A percentile compares a stretch with the other conserved stretches of the same genome.
These are phyloP conservation scores for Naganishia sp. DNA, from an alignment of 1,284 basidiomycete genomes.

Conservation along the genomic window DNA sequence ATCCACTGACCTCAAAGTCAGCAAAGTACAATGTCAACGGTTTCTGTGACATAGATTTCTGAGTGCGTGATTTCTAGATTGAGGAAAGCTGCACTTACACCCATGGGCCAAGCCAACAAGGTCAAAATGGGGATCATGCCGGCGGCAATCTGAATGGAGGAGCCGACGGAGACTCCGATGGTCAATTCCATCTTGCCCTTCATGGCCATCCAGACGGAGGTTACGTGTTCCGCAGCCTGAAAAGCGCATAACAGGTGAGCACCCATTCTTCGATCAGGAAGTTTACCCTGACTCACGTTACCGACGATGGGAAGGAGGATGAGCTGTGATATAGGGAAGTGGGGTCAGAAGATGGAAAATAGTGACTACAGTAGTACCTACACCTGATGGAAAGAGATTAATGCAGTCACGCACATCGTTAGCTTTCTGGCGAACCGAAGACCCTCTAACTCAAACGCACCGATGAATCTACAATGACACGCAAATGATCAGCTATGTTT, in stretches of 20 bases:
- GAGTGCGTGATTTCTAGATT: background rate
- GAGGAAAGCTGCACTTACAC: constrained; percentile 36
- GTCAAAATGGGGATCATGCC: constrained; percentile 84
- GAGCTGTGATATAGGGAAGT: constrained; percentile 32
- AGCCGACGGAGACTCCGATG: constrained; percentile 86
- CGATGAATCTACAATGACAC: constrained; percentile 47
- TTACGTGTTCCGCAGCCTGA: constrained; percentile 68
- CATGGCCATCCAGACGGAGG: constrained; percentile 84
- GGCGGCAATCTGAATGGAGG: constrained; percentile 86
- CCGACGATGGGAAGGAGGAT: constrained; percentile 61
- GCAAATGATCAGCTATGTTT: background rate
- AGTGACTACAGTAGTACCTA: background rate
- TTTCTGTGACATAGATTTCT: constrained; percentile 50
- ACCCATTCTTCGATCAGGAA: too few relatives aligned
- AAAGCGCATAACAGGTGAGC: background rate
- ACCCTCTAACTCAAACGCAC: constrained; percentile 26
- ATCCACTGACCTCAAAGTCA: constrained; percentile 65
- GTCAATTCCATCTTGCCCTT: constrained; percentile 77
- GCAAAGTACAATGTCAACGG: constrained; percentile 81
- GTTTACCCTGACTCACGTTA: constrained; percentile 48
- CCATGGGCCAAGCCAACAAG: constrained; percentile 75
- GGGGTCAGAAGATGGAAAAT: background rate
- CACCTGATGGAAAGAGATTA: background rate
- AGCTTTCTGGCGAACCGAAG: background rate
- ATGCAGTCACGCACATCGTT: background rate